Conservation (phyloP, 345 rosid species). For the Cardamine chenopodiifolia region DNA sequence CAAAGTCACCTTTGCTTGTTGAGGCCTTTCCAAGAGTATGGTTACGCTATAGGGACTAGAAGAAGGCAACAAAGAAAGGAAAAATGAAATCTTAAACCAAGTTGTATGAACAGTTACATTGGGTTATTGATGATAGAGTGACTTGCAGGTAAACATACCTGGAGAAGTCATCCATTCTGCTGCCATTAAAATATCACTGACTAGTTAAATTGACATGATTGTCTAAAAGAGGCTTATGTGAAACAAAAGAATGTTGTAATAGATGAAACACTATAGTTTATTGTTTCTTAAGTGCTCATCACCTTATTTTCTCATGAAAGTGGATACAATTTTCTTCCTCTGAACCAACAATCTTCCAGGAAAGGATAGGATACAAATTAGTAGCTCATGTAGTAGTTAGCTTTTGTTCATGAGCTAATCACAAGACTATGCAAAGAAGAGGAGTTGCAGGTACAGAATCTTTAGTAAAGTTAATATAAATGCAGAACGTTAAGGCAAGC, state of each 20-base stretch:
- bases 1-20: conserved; percentile 60
- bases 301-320: conserved; percentile 96
- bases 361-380: conserved; percentile 34
- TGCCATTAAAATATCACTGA: conserved; percentile 43
- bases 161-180: conserved; percentile 92
- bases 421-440: background rate
- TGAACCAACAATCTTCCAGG: conserved; percentile 76
- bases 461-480: background rate
- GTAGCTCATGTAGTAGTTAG: conserved; percentile 17
- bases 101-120: background rate
- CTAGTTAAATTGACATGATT: conserved; percentile 30
- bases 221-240: background rate
- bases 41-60: conserved; percentile 78
- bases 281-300: conserved; percentile 16
- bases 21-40: conserved; percentile 54
- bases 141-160: conserved; percentile 55
- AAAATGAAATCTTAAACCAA: background rate
- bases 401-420: background rate
- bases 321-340: conserved; percentile 88
- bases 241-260: background rate
- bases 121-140: conserved; percentile 1
- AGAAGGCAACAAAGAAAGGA: background rate
- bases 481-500: conserved; percentile 20
- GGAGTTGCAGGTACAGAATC: conserved; percentile 1
- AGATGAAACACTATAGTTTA: conserved; percentile 2